Evolutionary conservation across 257 asterid genomes (phyloP), one percentile per base, ranked within the genome.

Genomic region (Petunia secreta): DNA sequence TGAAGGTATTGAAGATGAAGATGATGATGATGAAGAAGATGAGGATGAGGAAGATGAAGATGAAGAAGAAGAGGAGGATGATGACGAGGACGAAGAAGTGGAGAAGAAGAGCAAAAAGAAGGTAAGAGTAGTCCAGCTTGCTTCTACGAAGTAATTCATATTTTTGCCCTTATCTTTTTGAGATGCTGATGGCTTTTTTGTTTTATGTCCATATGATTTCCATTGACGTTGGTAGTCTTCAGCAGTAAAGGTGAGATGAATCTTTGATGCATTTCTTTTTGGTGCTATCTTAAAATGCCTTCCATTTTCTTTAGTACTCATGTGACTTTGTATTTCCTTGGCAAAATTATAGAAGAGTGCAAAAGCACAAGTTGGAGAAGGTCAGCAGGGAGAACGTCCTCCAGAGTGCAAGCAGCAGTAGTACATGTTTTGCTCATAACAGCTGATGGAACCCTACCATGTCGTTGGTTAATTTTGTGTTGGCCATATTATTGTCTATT

Each of bases 101-200:
- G 75, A 79, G 0, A 81, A 81, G 25, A 84, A 83, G 85, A 77
- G 78, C 82, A 85, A 60, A 75, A 89, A 92, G 85, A 87, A 87
- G 94, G 93, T 88, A 79, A 81, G 63, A 62, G 54, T 81, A 43
- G 64, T 14, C 6, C 57, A 6, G 1, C 44, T 36, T 5, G 40
- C 53, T 4, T 38, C 44, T 15, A 3, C 43, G 7, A 36, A 16
- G 13, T 59, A 58, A 40, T 68, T 36, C 50, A 63, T 71, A 13
- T 40, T 71, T 3, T 14, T 38, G 44, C 52, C 74, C 50, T 63
- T 40, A 48, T 53, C 8, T 58, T 14, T 55, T 82, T 46, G 13
- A 15, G 75, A 5, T 46, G 16, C 8, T 50, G 37, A 6, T 73
- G 34, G 9, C 9, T 60, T 16, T 41, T 39, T 74, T 76, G n/a